Conservation (phyloP, 78 protist species). For the Dictyostelium discoideum region dicty_2.7 NC_007090.3:1319501-1320000, state of each 20-base stretch:
- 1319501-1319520: conserved; percentile 8
- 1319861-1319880: too few species aligned
- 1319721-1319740: conserved; percentile 65
- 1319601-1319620: conserved; percentile 33
- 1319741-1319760: not conserved
- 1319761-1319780: conserved; percentile 38
- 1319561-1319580: not conserved
- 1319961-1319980: too few species aligned
- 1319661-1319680: conserved; percentile 81
- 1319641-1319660: conserved; percentile 81
- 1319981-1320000: not conserved
- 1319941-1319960: too few species aligned
- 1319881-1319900: too few species aligned
- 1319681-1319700: conserved; percentile 89
- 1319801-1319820: not conserved
- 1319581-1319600: conserved; percentile 49
- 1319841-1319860: too few species aligned
- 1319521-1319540: not conserved
- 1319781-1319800: not conserved
- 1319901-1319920: too few species aligned
- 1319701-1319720: conserved; percentile 63
- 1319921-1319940: too few species aligned
- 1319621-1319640: not conserved
- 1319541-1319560: not conserved
- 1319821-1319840: not conserved